Conservation (phyloP, 2,329 filamentous ascomycete genomes). For the Hypomyces perniciosus region DNA sequence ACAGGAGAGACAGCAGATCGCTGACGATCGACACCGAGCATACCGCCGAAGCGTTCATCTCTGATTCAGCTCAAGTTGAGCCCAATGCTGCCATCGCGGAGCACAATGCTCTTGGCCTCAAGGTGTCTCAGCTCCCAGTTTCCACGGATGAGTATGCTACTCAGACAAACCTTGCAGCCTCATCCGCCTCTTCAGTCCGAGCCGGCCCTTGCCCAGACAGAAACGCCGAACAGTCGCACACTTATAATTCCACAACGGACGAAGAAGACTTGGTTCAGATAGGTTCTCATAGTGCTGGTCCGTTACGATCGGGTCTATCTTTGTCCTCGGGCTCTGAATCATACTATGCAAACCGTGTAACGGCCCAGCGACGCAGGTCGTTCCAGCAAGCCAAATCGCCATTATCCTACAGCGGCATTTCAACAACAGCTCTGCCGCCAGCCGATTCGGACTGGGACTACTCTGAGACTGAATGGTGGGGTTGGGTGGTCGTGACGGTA, state of each 20-base stretch:
- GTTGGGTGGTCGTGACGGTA: slow-evolving; percentile 82
- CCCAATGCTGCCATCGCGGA: slow-evolving; percentile 19
- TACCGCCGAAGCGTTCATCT: slow-evolving; percentile 17
- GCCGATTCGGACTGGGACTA: slow-evolving; percentile 72
- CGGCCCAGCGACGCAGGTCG: slow-evolving; percentile 41
- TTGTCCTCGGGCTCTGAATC: slow-evolving; percentile 57
- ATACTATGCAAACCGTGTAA: slow-evolving; percentile 46
- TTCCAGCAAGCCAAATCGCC: slow-evolving; percentile 54
- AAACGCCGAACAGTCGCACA: slow-evolving; percentile 20
- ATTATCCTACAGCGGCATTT: slow-evolving; percentile 48
- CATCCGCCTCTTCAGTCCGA: slow-evolving; percentile 17
- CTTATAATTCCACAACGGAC: slow-evolving; percentile 64
- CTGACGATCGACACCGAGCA: slow-evolving; percentile 38
- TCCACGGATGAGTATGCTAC: slow-evolving; percentile 42
- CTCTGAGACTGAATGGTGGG: slow-evolving; percentile 94
- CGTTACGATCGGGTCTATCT: slow-evolving; percentile 35
- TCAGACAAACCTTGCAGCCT: slow-evolving; percentile 22
- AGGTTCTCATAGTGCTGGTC: slow-evolving; percentile 37
- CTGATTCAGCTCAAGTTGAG: slow-evolving; percentile 14
- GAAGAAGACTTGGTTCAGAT: slow-evolving; percentile 74
- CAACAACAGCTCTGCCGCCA: slow-evolving; percentile 41
- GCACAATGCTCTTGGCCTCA: slow-evolving; percentile 39
- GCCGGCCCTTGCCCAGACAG: slow-evolving; percentile 14
- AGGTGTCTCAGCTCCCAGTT: slow-evolving; percentile 40
- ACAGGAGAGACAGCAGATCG: slow-evolving; percentile 47